phyloP scores from a whole-genome alignment of 2,329 filamentous ascomycete species.

The Cercospora sp. region DNA sequence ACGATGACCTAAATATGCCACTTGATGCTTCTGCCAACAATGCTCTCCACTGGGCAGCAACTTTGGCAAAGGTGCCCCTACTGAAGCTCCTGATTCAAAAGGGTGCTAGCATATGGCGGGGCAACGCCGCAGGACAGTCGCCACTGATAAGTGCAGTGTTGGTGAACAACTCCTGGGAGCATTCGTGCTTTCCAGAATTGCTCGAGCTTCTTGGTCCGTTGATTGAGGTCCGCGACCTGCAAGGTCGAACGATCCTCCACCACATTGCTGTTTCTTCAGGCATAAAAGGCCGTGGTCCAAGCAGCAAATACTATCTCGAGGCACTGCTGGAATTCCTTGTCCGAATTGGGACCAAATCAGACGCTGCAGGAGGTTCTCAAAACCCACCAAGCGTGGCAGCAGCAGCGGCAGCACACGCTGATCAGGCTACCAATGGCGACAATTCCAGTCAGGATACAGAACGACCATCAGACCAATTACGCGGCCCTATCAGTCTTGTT shows the following conservation, averaged over 20 bases:
- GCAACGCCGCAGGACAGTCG: conserved; percentile 88
- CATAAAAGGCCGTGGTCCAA: conserved; percentile 86
- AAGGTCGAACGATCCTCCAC: conserved; percentile 87
- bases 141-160: conserved; percentile 89
- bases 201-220: conserved; percentile 85
- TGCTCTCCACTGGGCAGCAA: conserved; percentile 93
- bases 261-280: conserved; percentile 96
- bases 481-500: conserved; percentile 76
- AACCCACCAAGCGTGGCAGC: conserved; percentile 59
- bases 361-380: conserved; percentile 19
- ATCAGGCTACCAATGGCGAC: conserved; percentile 33
- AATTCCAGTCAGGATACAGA: conserved; percentile 32
- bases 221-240: conserved; percentile 85
- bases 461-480: conserved; percentile 14
- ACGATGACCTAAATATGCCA: conserved; percentile 84
- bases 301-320: conserved; percentile 94
- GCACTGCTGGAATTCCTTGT: conserved; percentile 93
- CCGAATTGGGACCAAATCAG: conserved; percentile 58
- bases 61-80: conserved; percentile 79
- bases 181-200: conserved; percentile 84
- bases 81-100: conserved; percentile 77
- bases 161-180: conserved; percentile 92
- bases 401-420: conserved; percentile 29
- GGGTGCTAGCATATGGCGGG: conserved; percentile 82
- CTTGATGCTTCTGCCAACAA: conserved; percentile 88